Evolutionary conservation across 2,329 filamentous ascomycete genomes (phyloP).

Genomic region (Exophiala viscosa): DNA sequence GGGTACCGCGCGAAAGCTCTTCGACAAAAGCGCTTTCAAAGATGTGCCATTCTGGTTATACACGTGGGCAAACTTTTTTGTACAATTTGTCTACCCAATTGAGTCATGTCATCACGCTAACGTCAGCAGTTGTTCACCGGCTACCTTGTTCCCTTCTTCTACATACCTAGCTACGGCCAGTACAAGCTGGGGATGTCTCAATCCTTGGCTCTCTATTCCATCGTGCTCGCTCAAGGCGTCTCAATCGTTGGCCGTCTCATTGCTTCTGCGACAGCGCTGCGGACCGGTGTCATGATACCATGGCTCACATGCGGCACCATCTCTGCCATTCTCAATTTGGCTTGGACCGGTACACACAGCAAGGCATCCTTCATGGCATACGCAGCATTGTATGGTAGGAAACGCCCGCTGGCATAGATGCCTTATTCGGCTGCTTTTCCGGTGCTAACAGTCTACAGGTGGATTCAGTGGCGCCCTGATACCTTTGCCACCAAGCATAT

Average conservation of each 20-base stretch:
- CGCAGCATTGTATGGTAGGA: constrained; percentile 52
- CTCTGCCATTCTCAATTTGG: constrained; percentile 41
- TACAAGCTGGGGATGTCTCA: constrained; percentile 33
- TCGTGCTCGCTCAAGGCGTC: constrained; percentile 60
- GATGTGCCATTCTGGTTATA: constrained; percentile 44
- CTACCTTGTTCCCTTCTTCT: constrained; percentile 48
- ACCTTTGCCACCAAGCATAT: constrained; percentile 57
- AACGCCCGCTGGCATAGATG: neutral
- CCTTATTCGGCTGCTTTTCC: neutral
- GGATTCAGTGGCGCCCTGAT: constrained; percentile 60
- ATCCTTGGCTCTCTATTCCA: constrained; percentile 50
- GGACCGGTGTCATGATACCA: constrained; percentile 54
- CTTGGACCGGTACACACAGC: constrained; percentile 54
- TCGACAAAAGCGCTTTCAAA: constrained; percentile 46
- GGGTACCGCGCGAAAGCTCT: constrained; percentile 39
- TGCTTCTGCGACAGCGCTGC: constrained; percentile 54
- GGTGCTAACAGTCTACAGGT: constrained; percentile 31
- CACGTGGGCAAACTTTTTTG: constrained; percentile 33
- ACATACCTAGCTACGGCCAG: constrained; percentile 36
- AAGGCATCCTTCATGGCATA: constrained; percentile 55
- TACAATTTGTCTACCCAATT: neutral
- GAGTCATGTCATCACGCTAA: neutral
- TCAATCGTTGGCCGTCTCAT: constrained; percentile 54
- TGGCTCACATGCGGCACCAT: constrained; percentile 45
- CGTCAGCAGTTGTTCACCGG: constrained; percentile 37